Conservation (phyloP, 2,329 filamentous ascomycete genomes). For the Cercospora beticola region DNA sequence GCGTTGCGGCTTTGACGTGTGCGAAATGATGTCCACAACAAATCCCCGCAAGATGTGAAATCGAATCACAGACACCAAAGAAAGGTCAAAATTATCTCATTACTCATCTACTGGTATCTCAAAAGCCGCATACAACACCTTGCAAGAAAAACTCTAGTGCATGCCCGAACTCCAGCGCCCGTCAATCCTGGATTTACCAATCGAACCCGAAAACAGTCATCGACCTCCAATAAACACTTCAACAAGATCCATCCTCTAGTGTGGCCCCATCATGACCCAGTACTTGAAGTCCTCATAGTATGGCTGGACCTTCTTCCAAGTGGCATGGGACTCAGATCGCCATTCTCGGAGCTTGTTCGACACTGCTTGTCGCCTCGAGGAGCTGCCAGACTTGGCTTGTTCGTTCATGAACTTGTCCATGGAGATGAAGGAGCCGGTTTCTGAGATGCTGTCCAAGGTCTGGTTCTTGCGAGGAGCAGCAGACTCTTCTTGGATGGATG, state of each 20-base stretch:
- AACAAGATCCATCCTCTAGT: not conserved
- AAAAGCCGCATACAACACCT: not conserved
- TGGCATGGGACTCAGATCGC: conserved; percentile 9
- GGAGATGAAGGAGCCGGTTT: conserved; percentile 9
- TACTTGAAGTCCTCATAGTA: conserved; percentile 17
- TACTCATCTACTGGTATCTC: not conserved
- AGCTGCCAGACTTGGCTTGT: not conserved
- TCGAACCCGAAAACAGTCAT: not conserved
- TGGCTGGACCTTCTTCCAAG: conserved; percentile 16
- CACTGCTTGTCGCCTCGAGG: conserved; percentile 11
- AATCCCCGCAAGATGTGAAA: too few relatives aligned
- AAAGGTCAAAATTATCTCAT: not conserved
- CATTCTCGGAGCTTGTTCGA: conserved; percentile 14
- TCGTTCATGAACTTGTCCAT: conserved; percentile 8
- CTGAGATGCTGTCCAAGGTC: not conserved
- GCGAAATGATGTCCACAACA: too few relatives aligned
- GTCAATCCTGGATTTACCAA: not conserved
- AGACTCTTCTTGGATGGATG: not conserved
- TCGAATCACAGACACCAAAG: too few relatives aligned
- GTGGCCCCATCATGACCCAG: conserved; percentile 19
- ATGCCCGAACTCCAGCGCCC: not conserved
- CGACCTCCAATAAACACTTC: not conserved
- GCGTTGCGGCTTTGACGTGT: too few relatives aligned
- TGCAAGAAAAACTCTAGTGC: not conserved
- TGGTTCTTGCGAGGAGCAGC: not conserved